Evolutionary conservation across 169 alveolate genomes (phyloP).

Genomic region (Plasmodium gonderi): DNA sequence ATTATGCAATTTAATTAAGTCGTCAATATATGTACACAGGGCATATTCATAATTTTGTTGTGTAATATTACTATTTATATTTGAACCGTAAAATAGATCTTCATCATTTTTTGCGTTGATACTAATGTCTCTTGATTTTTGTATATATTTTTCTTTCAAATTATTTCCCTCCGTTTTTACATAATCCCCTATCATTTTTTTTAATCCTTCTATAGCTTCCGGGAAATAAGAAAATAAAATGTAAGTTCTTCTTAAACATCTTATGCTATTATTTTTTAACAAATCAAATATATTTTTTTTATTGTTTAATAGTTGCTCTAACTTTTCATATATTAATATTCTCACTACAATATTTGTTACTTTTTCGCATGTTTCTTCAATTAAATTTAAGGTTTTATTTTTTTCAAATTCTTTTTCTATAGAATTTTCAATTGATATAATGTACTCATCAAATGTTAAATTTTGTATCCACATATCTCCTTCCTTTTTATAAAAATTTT

Average conservation of each 20-base stretch:
- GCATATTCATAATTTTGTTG: conserved; percentile 38
- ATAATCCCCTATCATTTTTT: conserved; percentile 65
- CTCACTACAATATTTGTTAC: conserved; percentile 54
- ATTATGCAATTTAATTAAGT: conserved; percentile 40
- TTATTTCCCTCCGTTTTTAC: conserved; percentile 51
- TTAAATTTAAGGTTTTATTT: conserved; percentile 36
- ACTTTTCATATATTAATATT: conserved; percentile 65
- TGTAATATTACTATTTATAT: conserved; percentile 15
- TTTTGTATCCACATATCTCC: conserved; percentile 66
- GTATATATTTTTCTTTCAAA: conserved; percentile 52
- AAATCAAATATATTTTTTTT: conserved; percentile 39
- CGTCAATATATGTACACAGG: conserved; percentile 44
- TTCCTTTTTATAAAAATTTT: conserved; percentile 53
- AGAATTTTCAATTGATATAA: conserved; percentile 72
- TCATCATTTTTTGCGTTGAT: neutral
- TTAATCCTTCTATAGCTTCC: conserved; percentile 75
- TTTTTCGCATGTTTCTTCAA: conserved; percentile 65
- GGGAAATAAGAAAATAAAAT: conserved; percentile 72
- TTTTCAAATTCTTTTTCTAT: conserved; percentile 64
- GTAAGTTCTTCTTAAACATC: conserved; percentile 67
- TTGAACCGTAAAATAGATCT: neutral
- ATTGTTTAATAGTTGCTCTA: conserved; percentile 12
- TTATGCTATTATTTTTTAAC: conserved; percentile 41
- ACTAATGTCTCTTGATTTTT: neutral
- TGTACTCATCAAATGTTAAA: conserved; percentile 70